Conservation (phyloP, 2,329 filamentous ascomycete genomes). For the Penicillium hordei region DNA sequence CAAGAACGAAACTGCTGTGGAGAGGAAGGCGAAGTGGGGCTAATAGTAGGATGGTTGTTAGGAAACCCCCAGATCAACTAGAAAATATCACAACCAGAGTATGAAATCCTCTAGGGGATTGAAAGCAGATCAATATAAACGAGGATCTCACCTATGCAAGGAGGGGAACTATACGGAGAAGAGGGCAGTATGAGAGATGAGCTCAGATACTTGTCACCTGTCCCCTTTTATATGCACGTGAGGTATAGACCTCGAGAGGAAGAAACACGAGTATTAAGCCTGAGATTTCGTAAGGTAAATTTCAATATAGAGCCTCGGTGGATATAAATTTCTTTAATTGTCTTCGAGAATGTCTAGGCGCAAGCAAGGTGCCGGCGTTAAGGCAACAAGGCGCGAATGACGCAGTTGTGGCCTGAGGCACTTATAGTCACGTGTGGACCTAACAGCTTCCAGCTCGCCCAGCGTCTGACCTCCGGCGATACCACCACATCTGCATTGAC, state of each 20-base stretch:
- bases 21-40: not conserved
- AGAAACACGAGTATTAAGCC: not conserved
- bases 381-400: conserved; percentile 22
- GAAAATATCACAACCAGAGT: not conserved
- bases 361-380: not conserved
- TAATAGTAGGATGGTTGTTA: not conserved
- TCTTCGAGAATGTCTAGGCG: conserved; percentile 4
- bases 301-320: not conserved
- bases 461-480: conserved; percentile 18
- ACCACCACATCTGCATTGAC: conserved; percentile 19
- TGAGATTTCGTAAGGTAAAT: not conserved
- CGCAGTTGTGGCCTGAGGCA: conserved; percentile 18
- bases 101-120: not conserved
- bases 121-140: not conserved
- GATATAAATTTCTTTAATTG: not conserved
- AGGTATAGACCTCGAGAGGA: not conserved
- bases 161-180: conserved; percentile 22
- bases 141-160: conserved; percentile 15
- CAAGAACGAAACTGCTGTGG: not conserved
- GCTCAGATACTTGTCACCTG: not conserved
- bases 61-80: not conserved
- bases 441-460: conserved; percentile 26
- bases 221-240: not conserved
- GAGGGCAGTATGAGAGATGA: not conserved
- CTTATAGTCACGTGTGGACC: conserved; percentile 18